Conservation (phyloP, 768 basidiomycete genomes). For the Mycena floridula region DNA sequence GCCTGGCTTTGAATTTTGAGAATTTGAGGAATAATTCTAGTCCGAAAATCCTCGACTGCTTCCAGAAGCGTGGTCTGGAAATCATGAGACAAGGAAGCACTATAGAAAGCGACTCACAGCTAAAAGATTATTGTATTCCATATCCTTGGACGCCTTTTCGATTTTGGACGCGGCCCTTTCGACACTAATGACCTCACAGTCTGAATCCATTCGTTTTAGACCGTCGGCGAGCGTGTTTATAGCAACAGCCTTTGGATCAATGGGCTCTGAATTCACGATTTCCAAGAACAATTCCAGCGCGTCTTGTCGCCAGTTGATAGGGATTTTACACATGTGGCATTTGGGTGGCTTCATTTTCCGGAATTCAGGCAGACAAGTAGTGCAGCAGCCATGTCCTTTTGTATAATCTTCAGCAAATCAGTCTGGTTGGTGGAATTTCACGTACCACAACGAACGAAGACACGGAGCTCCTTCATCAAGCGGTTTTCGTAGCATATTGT, state of each 20-base stretch:
- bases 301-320: neutral
- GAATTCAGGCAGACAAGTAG: neutral
- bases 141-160: slow-evolving; percentile 18
- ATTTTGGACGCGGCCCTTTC: slow-evolving; percentile 29
- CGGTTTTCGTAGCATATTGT: neutral
- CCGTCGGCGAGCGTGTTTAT: slow-evolving; percentile 22
- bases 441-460: neutral
- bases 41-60: slow-evolving; percentile 33
- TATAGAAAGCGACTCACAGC: slow-evolving; percentile 19
- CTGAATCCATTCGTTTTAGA: slow-evolving; percentile 25
- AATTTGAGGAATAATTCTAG: slow-evolving; percentile 33
- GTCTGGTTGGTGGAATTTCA: neutral
- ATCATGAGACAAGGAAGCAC: neutral
- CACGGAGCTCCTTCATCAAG: neutral
- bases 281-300: neutral
- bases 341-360: no score
- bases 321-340: neutral
- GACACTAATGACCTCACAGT: slow-evolving; percentile 28
- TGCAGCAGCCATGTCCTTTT: neutral
- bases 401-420: neutral
- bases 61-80: slow-evolving; percentile 26
- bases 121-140: slow-evolving; percentile 16
- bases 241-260: neutral
- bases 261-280: neutral
- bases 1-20: neutral